Evolutionary conservation across 108 stramenopile species (phyloP), one percentile per base, ranked within the genome.

Genomic region (Nitzschia putrida): DNA sequence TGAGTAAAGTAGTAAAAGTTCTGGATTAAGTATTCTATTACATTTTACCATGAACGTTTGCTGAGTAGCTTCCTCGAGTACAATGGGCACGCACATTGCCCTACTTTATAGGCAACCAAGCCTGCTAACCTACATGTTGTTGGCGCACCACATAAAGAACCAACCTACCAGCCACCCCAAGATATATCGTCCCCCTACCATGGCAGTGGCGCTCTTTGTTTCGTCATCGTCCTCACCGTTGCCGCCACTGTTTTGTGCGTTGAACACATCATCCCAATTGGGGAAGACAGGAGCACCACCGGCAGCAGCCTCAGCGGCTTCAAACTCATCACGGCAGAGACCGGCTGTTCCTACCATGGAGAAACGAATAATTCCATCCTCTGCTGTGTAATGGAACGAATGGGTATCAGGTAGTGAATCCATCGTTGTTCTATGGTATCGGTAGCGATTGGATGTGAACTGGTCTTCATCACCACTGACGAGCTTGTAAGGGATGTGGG

Each of bases 281-380:
- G 76, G 76, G 50, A 77, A 77, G 29, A 59, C 20, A 21, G 76
- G 69, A n/a, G 56, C 39, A 34, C 76, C 76, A 13, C 76, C 76
- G 13, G 69, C 76, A 21, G 49, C 58, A 20, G 63, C 61, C 26
- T 66, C 60, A 4, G 76, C 76, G n/a, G 38, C 21, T 24, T 77
- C 69, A 70, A 66, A 77, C 20, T 77, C 68, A 5, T 41, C 69
- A n/a, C 61, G 61, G 54, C 76, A 77, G 5, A 77, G 50, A 18
- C 59, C 61, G 0, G 76, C 37, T 18, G 54, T 64, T 20, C 76
- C 76, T 3, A 77, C 58, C 69, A 77, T 77, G 42, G 23, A 41
- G 47, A 69, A 71, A 14, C 63, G 56, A 57, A 71, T 71, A n/a
- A 64, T 14, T 8, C 76, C 76, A 39, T 65, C 52, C 12, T 23